phyloP scores from a whole-genome alignment of 2,329 filamentous ascomycete genomes.

The Claviceps purpurea region DNA sequence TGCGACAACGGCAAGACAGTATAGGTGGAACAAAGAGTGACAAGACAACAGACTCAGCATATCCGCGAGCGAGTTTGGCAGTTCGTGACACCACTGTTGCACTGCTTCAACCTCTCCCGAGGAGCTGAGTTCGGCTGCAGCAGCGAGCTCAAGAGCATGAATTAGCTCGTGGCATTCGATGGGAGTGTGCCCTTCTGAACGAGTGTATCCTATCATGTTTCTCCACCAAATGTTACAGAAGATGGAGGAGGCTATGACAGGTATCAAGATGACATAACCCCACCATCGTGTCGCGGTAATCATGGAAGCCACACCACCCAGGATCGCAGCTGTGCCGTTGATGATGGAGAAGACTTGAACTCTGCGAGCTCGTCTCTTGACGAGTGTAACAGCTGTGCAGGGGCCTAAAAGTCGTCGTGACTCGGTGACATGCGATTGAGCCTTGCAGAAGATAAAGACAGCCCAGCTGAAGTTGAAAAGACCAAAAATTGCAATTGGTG shows the following conservation, averaged over 20 bases:
- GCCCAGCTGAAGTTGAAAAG: conserved; percentile 36
- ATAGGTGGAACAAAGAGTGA: conserved; percentile 8
- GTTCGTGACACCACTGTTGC: conserved; percentile 6
- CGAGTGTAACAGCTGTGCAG: conserved; percentile 13
- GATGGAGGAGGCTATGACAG: conserved; percentile 32
- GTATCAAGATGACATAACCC: conserved; percentile 37
- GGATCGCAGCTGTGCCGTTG: conserved; percentile 30
- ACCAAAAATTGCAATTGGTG: conserved; percentile 33
- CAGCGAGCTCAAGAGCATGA: conserved; percentile 10
- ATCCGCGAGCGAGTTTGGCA: conserved; percentile 5
- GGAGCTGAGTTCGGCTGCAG: conserved; percentile 6
- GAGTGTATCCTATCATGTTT: conserved; percentile 28
- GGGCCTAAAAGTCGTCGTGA: conserved; percentile 14
- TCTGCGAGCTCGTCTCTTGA: conserved; percentile 24
- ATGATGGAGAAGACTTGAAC: conserved; percentile 30
- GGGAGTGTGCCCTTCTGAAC: conserved; percentile 3
- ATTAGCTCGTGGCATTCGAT: conserved; percentile 6
- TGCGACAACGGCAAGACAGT: conserved; percentile 4
- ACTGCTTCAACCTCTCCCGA: conserved; percentile 2
- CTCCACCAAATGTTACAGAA: conserved; percentile 37
- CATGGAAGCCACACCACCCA: conserved; percentile 36
- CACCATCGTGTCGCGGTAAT: conserved; percentile 37
- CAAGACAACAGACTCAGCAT: conserved; percentile 7
- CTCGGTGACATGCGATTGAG: conserved; percentile 22
- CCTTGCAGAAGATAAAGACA: conserved; percentile 25